Conservation (phyloP, 2,329 filamentous ascomycete species). For the Xylaria sp. region DNA sequence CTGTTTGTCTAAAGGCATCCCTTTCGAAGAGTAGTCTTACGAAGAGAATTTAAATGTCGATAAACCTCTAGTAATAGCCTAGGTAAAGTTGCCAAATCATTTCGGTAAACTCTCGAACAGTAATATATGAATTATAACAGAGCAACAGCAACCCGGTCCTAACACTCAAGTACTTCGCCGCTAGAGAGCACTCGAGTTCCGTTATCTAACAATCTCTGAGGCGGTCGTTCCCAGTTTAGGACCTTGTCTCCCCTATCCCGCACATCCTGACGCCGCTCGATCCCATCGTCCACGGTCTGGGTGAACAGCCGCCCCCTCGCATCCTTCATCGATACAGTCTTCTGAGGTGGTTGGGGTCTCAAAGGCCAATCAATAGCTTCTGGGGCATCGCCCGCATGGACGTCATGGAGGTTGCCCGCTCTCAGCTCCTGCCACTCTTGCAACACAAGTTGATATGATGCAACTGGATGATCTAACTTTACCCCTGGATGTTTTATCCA, state of each 20-base stretch:
- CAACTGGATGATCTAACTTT: constrained; percentile 48
- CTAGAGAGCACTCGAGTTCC: constrained; percentile 27
- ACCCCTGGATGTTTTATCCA: constrained; percentile 51
- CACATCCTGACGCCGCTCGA: constrained; percentile 21
- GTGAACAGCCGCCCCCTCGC: not conserved
- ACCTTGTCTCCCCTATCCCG: constrained; percentile 27
- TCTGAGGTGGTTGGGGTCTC: constrained; percentile 21
- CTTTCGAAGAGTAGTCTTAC: not conserved
- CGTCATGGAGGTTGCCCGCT: constrained; percentile 10
- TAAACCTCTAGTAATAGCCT: not conserved
- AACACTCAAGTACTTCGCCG: constrained; percentile 20
- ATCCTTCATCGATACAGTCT: not conserved
- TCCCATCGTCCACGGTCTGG: not conserved
- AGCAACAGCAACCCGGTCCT: not conserved
- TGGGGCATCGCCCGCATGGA: constrained; percentile 34
- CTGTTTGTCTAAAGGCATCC: not conserved
- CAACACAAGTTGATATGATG: constrained; percentile 39
- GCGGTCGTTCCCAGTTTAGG: constrained; percentile 44
- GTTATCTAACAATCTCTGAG: constrained; percentile 28
- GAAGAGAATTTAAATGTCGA: not conserved
- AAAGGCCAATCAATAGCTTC: constrained; percentile 46
- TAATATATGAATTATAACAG: not conserved
- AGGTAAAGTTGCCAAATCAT: not conserved
- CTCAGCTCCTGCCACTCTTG: constrained; percentile 44
- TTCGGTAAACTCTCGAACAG: not conserved